phyloP scores from a whole-genome alignment of 2,329 filamentous ascomycete genomes.

The Calonectria crousiana region DNA sequence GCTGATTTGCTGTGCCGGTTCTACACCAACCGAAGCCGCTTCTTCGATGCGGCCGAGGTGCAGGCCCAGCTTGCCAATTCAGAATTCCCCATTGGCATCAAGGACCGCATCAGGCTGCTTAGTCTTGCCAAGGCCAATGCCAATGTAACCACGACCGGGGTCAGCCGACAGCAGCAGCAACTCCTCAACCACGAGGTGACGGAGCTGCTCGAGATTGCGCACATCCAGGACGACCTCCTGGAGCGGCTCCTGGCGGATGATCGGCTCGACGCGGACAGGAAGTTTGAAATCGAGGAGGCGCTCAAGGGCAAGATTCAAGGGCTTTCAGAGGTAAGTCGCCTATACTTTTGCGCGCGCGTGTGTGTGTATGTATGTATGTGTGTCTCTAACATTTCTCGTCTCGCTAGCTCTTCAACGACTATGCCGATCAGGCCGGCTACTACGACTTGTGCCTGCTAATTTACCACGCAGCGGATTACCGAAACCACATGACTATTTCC shows the following conservation, averaged over 20 bases:
- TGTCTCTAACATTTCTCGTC: slow-evolving; percentile 32
- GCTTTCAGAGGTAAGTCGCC: slow-evolving; percentile 80
- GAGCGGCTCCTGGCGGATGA: slow-evolving; percentile 80
- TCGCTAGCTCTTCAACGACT: slow-evolving; percentile 92
- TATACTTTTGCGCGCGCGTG: no score
- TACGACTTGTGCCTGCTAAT: slow-evolving; percentile 94
- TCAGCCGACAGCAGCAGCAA: slow-evolving; percentile 85
- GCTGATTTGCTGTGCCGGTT: slow-evolving; percentile 95
- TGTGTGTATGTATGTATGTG: slow-evolving; percentile 34
- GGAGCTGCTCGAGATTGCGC: slow-evolving; percentile 90
- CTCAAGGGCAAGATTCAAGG: slow-evolving; percentile 84
- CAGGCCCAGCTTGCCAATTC: slow-evolving; percentile 87
- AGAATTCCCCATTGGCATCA: slow-evolving; percentile 82
- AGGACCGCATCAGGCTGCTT: slow-evolving; percentile 88
- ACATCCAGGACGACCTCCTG: slow-evolving; percentile 93
- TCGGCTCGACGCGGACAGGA: slow-evolving; percentile 74
- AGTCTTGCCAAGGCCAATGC: slow-evolving; percentile 93
- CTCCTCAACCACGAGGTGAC: slow-evolving; percentile 86
- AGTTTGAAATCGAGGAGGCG: slow-evolving; percentile 71
- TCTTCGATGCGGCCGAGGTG: slow-evolving; percentile 88
- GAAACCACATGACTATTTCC: slow-evolving; percentile 85
- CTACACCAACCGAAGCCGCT: slow-evolving; percentile 86
- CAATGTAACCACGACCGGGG: slow-evolving; percentile 81
- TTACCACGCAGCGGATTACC: slow-evolving; percentile 91
- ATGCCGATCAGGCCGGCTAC: slow-evolving; percentile 91